phyloP scores from a whole-genome alignment of 768 basidiomycete genomes.

The Suillus fuscotomentosus region DNA sequence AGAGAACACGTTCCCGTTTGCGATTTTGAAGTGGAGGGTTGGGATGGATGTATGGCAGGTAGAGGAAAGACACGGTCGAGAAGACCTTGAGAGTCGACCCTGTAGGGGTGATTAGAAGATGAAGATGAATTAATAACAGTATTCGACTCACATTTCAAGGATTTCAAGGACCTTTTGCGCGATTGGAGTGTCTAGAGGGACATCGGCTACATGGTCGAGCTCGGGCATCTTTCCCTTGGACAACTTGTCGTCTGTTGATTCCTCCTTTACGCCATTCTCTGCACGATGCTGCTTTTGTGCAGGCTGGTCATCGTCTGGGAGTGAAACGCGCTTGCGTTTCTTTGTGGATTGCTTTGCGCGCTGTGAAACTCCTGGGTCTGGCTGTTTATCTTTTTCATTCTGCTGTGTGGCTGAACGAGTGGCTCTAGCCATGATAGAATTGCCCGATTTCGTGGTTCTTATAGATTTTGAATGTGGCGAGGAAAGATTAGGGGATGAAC shows the following conservation, averaged over 20 bases:
- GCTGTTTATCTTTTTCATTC: constrained; percentile 36
- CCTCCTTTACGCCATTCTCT: constrained; percentile 34
- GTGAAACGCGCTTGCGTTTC: constrained; percentile 67
- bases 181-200: constrained; percentile 42
- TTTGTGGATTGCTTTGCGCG: constrained; percentile 38
- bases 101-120: constrained; percentile 23
- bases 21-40: constrained; percentile 40
- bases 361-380: constrained; percentile 19
- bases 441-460: constrained; percentile 5
- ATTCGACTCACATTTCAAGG: constrained; percentile 49
- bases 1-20: constrained; percentile 43
- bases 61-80: constrained; percentile 78
- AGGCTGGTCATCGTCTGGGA: constrained; percentile 48
- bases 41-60: constrained; percentile 35
- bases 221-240: constrained; percentile 18
- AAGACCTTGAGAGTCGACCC: constrained; percentile 71
- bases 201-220: constrained; percentile 43
- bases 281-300: constrained; percentile 49
- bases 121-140: not conserved
- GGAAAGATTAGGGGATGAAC: constrained; percentile 23
- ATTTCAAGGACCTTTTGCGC: constrained; percentile 59
- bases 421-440: constrained; percentile 63
- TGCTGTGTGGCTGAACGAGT: constrained; percentile 62
- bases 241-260: constrained; percentile 23
- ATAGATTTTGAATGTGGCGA: constrained; percentile 9